Evolutionary conservation across 163 green algal species (phyloP), one percentile per base, ranked within the genome.

Genomic region (Chloromonas sp.): DNA sequence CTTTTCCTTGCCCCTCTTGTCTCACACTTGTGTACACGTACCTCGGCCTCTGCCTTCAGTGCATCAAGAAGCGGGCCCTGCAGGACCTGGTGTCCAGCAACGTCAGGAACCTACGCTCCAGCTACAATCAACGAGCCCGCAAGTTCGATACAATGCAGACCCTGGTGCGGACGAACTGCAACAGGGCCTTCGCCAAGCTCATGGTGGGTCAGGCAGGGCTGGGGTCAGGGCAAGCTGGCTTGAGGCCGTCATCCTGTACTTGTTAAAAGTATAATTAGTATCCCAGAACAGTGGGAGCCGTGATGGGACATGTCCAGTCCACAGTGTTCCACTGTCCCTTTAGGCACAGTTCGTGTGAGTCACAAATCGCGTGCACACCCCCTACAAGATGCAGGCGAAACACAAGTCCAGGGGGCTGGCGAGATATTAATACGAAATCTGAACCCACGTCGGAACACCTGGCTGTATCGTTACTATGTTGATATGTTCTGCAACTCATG

Each of bases 141-240:
- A 74, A 11, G 5, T 74, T 15, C 66, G 11, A 74, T 11, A 74
- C 5, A 11, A 5, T 74, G 5, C 5, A 74, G 66, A 74, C 66
- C 66, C 5, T 5, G 5, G 66, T 74, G 66, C 66, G 66, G 5
- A 11, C 5, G 5, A 74, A 11, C 66, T 74, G 66, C 3, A 66
- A 85, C 62, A 61, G 58, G 60, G 81, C 82, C 62, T 89, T 89
- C n/a, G n/a, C 2, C 57, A 82, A 78, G 58, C 86, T 83, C 86
- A 79, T 86, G 82, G 58, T 81, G 36, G n/a, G 71, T 76, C 66
- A 36, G 36, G 36, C 36, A 36, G 36, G 36, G 36, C 36, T 36
- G 36, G 36, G 36, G 36, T 76, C 66, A 76, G 8, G 66, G 5
- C 11, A n/a, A 76, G 74, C 13, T 79, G 2, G 14, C 74, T 79